Percentiles rank a stretch among this genome's conserved stretches.
These are phyloP conservation scores for Amanita pallidorosea DNA, from an alignment of 768 basidiomycete species.

Conservation along the genomic window DNA sequence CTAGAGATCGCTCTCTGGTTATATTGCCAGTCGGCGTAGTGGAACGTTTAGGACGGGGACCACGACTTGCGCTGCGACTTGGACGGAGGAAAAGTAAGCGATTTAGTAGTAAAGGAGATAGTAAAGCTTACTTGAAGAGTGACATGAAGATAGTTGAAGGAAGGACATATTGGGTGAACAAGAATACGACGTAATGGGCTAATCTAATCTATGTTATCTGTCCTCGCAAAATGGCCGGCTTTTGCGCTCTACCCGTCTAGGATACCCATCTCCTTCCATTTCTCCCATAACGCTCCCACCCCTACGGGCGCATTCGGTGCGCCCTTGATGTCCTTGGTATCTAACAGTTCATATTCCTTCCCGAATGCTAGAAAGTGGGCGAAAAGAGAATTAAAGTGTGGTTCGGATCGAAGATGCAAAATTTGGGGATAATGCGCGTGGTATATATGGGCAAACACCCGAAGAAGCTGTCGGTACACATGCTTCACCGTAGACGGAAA, in stretches of 20 bases:
- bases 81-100: constrained; percentile 5
- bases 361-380: constrained; percentile 98
- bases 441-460: constrained; percentile 97
- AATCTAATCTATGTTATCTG: not conserved
- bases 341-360: constrained; percentile 85
- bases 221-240: not conserved
- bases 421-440: constrained; percentile 90
- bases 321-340: constrained; percentile 83
- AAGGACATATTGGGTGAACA: not conserved
- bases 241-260: constrained; percentile 32
- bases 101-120: not conserved
- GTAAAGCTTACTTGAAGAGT: constrained; percentile 6
- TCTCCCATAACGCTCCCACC: constrained; percentile 74
- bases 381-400: constrained; percentile 95
- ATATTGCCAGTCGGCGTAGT: constrained; percentile 21
- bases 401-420: constrained; percentile 89
- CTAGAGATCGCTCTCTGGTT: constrained; percentile 16
- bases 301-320: constrained; percentile 53
- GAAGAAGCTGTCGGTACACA: constrained; percentile 92
- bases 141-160: not conserved
- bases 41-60: constrained; percentile 23
- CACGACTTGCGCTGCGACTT: constrained; percentile 5
- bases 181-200: not conserved
- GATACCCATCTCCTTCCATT: constrained; percentile 86
- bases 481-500: constrained; percentile 92